These are phyloP conservation scores for Sporothrix globosa DNA, from an alignment of 2,329 filamentous ascomycete genomes.

Conservation along the genomic window DNA sequence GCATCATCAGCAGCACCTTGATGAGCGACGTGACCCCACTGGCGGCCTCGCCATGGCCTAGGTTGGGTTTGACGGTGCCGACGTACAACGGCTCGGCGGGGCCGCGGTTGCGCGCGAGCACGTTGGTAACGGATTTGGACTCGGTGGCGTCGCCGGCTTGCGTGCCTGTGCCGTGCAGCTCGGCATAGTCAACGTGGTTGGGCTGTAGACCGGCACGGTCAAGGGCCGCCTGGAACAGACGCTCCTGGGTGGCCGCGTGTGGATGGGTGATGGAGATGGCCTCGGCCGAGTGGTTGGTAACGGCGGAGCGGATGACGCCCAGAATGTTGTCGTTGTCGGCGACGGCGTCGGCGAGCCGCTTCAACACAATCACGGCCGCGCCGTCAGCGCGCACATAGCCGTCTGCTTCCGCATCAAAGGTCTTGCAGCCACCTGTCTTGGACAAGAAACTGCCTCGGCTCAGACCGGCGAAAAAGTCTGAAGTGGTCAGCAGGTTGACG, in stretches of 20 bases:
- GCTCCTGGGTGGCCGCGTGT: slow-evolving; percentile 74
- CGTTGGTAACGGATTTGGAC: slow-evolving; percentile 72
- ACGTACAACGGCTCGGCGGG: slow-evolving; percentile 60
- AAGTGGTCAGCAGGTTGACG: slow-evolving; percentile 75
- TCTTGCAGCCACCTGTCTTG: slow-evolving; percentile 75
- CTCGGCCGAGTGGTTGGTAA: slow-evolving; percentile 81
- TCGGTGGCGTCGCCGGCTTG: slow-evolving; percentile 83
- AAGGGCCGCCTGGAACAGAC: slow-evolving; percentile 65
- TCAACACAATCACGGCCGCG: slow-evolving; percentile 73
- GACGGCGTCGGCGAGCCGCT: slow-evolving; percentile 76
- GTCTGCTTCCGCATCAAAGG: slow-evolving; percentile 78
- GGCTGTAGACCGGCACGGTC: slow-evolving; percentile 75
- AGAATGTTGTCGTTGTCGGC: slow-evolving; percentile 76
- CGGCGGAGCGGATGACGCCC: slow-evolving; percentile 72
- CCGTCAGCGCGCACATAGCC: slow-evolving; percentile 78
- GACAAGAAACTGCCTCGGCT: slow-evolving; percentile 78
- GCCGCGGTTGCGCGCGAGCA: slow-evolving; percentile 55
- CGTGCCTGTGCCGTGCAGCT: slow-evolving; percentile 89
- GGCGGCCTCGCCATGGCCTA: slow-evolving; percentile 65
- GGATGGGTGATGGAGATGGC: slow-evolving; percentile 83
- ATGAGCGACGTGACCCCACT: slow-evolving; percentile 64
- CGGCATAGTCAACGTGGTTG: slow-evolving; percentile 77
- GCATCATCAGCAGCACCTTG: slow-evolving; percentile 68
- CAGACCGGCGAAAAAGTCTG: slow-evolving; percentile 76
- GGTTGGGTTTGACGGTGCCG: slow-evolving; percentile 66